Evolutionary conservation across 2,329 filamentous ascomycete genomes (phyloP), one percentile per base, ranked within the genome.

Genomic region (Mariannaea elegans): DNA sequence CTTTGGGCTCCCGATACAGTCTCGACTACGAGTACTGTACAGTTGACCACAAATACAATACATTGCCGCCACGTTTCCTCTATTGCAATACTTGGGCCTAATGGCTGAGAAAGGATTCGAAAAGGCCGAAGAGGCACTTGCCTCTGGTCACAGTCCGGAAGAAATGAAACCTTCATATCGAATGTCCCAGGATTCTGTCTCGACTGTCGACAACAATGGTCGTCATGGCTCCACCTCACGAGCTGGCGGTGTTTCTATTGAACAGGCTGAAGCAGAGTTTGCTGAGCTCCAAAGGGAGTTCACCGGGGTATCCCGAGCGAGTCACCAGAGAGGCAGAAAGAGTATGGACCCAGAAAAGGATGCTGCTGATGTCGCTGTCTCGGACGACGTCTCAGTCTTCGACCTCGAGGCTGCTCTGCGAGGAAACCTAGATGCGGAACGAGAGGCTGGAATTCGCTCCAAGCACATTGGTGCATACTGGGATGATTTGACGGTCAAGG

Each of bases 401-500:
- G 89, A 97, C 72, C 81, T 97, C 34, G 91, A 97, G 74, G 77
- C 81, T 8, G 88, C 89, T 3, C 79, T 97, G 61, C 86, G 91
- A 42, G 91, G 92, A 3, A 88, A 88, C 55, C 83, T 90, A 56
- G 85, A 84, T 44, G 89, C 92, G 8, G 90, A 93, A 71, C 83
- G 85, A 61, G 87, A 90, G 62, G 90, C 91, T 6, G 93, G 93
- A 1, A 96, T 96, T 75, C 89, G 88, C 61, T 83, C 88, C 5
- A 96, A 96, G 80, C 87, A 90, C 67, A 90, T 93, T 60, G 90
- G 91, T 27, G 90, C 93, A 1, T 85, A 91, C 63, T 96, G 92
- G 91, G 87, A 95, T 53, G 82, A 84, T 16, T 78, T 96, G 47
- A 92, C 90, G 0, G 92, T 95, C 36, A 88, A 86, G 72, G 92